Evolutionary conservation across 352 stramenopile species (phyloP).

Genomic region (Pythium utonaiense): DNA sequence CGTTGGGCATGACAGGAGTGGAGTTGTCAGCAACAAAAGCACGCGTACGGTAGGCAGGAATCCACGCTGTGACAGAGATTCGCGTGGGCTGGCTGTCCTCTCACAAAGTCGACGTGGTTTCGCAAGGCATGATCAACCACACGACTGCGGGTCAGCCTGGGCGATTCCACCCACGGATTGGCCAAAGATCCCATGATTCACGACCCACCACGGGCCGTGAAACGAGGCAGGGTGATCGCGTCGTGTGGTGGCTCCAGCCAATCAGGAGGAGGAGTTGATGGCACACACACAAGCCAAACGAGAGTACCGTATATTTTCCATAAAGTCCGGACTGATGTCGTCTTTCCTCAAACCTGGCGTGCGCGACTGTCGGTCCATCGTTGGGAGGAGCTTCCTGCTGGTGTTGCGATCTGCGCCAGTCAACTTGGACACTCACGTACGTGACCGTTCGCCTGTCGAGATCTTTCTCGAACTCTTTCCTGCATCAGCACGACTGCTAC

Average conservation of each 20-base stretch:
- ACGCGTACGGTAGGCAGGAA: not conserved
- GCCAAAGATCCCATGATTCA: slow-evolving; percentile 1
- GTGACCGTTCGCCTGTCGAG: slow-evolving; percentile 1
- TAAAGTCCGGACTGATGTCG: not conserved
- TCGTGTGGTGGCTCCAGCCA: not conserved
- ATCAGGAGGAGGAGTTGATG: too few species aligned
- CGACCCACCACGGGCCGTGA: too few species aligned
- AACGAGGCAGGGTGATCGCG: not conserved
- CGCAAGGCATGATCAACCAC: too few species aligned
- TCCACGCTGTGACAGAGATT: not conserved
- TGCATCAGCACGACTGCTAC: not conserved
- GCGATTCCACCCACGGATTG: not conserved
- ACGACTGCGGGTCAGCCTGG: too few species aligned
- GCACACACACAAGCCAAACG: not conserved
- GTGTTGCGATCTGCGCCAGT: not conserved
- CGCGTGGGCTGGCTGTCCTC: not conserved
- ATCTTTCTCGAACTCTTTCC: slow-evolving; percentile 4
- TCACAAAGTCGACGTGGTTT: not conserved
- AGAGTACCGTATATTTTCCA: not conserved
- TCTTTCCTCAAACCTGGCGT: not conserved
- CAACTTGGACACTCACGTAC: not conserved
- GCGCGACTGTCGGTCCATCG: not conserved
- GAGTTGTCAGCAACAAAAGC: slow-evolving; percentile 9
- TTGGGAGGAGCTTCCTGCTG: not conserved
- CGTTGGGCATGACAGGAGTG: not conserved